Base-by-base conservation (phyloP, 106 monocot genomes). In the Dendrobium chrysotoxum region DNA sequence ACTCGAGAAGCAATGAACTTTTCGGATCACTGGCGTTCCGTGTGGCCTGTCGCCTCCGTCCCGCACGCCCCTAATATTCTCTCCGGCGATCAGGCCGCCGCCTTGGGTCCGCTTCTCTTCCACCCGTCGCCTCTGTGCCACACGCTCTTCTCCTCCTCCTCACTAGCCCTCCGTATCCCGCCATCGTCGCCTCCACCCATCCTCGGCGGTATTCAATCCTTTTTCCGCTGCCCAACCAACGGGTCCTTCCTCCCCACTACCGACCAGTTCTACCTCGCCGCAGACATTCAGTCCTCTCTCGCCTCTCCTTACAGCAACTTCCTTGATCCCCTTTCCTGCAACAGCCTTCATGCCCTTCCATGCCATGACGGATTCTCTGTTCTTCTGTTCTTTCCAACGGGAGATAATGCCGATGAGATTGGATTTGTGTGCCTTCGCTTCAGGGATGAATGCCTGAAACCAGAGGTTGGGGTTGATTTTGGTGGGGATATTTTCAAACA, bases 341-440 rank as follows among this genome's bases (percentile, higher is more conserved):
- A 85, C 82, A 78, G 31, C 30, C 88, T 92, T 28, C 28, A 40
- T 66, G 28, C 86, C 75, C 82, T 92, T 67, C 82, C 44, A 40
- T 79, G 53, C 77, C 77, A 81, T 57, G 67, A 61, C 30, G 39
- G 66, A 28, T 73, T 42, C 67, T 28, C 68, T n/a, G 8, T 83
- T 18, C 42, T 87, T 58, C 81, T 95, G 58, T 85, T 95, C 82
- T 95, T 95, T 74, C 95, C 95, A 17, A 75, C 82, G 8, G 91
- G 93, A 13, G 83, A 84, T 12, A 95, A 95, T 72, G 78, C 82
- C 35, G 73, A 95, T 75, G 39, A 12, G 9, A 84, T 95, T 57
- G 87, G 83, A 1, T 88, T 71, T 74, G 23, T 89, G 0, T 28
- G 42, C 25, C 25, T 95, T 10, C 80, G 82, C 17, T 71, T 82